Evolutionary conservation across 108 stramenopile genomes (phyloP), one percentile per base, ranked within the genome.

Genomic region (Ochromonas danica): DNA sequence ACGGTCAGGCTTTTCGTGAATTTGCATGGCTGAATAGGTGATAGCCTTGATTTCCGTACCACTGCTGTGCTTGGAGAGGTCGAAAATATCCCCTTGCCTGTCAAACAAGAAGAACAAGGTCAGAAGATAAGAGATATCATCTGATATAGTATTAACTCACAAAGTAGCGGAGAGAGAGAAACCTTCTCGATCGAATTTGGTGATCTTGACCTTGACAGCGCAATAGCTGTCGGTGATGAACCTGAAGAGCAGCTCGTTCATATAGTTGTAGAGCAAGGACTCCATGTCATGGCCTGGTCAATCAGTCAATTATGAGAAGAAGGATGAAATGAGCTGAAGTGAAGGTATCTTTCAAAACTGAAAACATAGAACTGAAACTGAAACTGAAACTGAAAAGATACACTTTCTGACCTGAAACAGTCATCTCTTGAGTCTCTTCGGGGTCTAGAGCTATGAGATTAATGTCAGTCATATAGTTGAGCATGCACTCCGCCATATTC

Each of bases 11-110:
- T 6, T 60, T 57, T 79, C 77, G 22, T 77, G 30, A 28, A 88
- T 80, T 77, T 88, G 87, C 91, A 92, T 91, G 71, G 82, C 83
- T 81, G 88, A 89, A 61, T 90, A 92, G 6, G 91, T 92, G 57
- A 92, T 90, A 2, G 91, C 91, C 61, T 92, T 92, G 1, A 92
- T 88, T 77, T 92, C 91, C 61, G 89, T 90, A 0, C 91, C 91
- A 77, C 89, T 89, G 6, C 87, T 81, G 79, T 92, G 90, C 79
- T 88, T 88, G 14, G 81, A 30, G 6, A 91, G 40, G 81, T 88
- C 81, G 79, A 86, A 86, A 17, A 42, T 80, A 40, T 87, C 86
- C 14, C 86, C 86, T 60, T 81, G 80, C 43, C 81, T 78, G 28
- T 17, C n/a, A 31, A 71, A 27, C 43, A 51, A 51, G 22, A 51